Conservation (phyloP, 768 basidiomycete species). For the Hortiboletus campestris region DNA sequence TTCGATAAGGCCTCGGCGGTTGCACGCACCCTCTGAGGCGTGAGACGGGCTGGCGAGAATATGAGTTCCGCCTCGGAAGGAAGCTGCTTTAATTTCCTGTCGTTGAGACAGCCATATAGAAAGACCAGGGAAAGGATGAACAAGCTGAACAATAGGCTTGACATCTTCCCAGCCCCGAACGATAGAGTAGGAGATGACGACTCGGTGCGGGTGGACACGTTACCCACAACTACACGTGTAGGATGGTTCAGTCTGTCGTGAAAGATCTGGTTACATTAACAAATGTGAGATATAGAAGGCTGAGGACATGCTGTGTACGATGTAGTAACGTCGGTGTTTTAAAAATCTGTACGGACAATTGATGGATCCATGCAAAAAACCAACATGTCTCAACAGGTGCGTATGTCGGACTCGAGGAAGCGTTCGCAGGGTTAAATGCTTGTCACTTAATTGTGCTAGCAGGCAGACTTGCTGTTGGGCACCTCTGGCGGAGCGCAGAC, state of each 20-base stretch:
- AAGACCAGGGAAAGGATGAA: conserved; percentile 4
- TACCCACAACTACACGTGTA: background rate
- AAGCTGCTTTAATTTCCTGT: conserved; percentile 47
- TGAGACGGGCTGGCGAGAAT: conserved; percentile 54
- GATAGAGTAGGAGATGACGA: background rate
- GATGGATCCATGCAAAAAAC: no score
- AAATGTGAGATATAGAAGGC: no score
- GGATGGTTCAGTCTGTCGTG: background rate
- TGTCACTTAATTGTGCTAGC: no score
- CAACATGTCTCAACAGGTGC: no score
- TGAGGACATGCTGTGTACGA: no score
- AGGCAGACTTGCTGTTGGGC: no score
- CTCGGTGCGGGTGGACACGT: background rate
- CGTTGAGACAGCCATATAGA: conserved; percentile 52
- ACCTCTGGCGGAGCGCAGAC: no score
- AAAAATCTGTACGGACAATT: no score
- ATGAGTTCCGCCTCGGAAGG: conserved; percentile 43
- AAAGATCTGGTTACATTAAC: background rate
- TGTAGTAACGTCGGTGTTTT: no score
- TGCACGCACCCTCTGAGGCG: conserved; percentile 40
- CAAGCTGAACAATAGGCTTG: conserved; percentile 5
- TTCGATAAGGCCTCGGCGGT: conserved; percentile 38
- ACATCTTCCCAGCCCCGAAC: conserved; percentile 17
- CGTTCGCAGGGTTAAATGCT: no score
- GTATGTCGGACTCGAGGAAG: no score